Conservation (phyloP, 352 stramenopile genomes). For the Phytophthora boehmeriae region DNA sequence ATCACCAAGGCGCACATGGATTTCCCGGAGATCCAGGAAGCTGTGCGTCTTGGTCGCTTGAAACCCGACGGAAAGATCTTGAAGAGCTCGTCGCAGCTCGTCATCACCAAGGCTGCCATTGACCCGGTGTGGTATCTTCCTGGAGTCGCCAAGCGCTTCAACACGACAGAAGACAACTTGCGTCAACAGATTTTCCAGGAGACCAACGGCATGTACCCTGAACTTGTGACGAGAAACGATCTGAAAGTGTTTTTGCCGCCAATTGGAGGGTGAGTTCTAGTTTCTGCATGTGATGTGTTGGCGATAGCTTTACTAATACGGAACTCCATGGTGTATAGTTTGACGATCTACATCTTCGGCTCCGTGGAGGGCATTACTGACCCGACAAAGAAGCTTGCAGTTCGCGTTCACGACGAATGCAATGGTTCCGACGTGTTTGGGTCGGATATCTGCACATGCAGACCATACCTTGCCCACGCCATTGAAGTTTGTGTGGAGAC, state of each 20-base stretch:
- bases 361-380: constrained; percentile 97
- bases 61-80: constrained; percentile 97
- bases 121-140: constrained; percentile 99
- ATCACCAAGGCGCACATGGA: constrained; percentile 98
- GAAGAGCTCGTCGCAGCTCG: constrained; percentile 89
- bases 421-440: constrained; percentile 99
- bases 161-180: constrained; percentile 94
- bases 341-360: constrained; percentile 99
- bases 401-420: constrained; percentile 99
- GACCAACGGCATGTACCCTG: constrained; percentile 99
- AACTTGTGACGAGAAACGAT: constrained; percentile 98
- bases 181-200: constrained; percentile 98
- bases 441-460: constrained; percentile 99
- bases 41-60: constrained; percentile 91
- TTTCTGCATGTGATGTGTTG: neutral
- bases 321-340: constrained; percentile 27
- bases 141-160: constrained; percentile 98
- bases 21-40: constrained; percentile 98
- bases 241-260: constrained; percentile 99
- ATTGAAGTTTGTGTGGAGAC: constrained; percentile 99
- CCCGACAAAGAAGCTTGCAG: constrained; percentile 96
- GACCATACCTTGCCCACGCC: constrained; percentile 98
- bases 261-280: constrained; percentile 92
- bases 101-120: constrained; percentile 97
- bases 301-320: neutral